Conservation (phyloP, 768 basidiomycete genomes). For the Tylopilus sp. region DNA sequence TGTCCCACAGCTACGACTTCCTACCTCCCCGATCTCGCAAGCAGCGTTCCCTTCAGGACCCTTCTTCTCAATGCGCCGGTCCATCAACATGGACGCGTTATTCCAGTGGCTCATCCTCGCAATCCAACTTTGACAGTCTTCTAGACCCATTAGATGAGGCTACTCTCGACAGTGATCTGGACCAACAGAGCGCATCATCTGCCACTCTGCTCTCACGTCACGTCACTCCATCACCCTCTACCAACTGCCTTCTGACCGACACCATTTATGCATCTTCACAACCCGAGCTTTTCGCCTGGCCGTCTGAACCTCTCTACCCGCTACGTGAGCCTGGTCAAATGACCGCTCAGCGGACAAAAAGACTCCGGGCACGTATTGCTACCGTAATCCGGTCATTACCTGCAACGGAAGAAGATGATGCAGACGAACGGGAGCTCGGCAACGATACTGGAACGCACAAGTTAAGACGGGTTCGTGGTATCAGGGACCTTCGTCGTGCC, state of each 20-base stretch:
- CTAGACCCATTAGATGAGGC: constrained; percentile 11
- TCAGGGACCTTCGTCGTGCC: constrained; percentile 23
- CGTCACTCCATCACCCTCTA: constrained; percentile 4
- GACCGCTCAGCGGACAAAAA: constrained; percentile 20
- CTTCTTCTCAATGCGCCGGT: constrained; percentile 1
- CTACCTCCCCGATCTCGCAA: constrained; percentile 6
- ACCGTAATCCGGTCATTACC: constrained; percentile 26
- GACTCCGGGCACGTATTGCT: constrained; percentile 28
- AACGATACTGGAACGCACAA: constrained; percentile 2
- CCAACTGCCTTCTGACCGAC: constrained; percentile 3
- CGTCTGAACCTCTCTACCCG: constrained; percentile 9
- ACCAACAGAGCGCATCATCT: constrained; percentile 20
- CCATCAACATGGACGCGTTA: constrained; percentile 6
- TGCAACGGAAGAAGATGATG: constrained; percentile 18
- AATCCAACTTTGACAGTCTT: background rate
- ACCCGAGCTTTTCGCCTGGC: background rate
- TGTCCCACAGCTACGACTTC: constrained; percentile 18
- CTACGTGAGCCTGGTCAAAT: constrained; percentile 25
- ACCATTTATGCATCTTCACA: constrained; percentile 8
- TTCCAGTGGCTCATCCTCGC: constrained; percentile 12
- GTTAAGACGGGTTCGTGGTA: constrained; percentile 23
- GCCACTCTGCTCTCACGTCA: constrained; percentile 19
- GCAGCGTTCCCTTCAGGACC: background rate
- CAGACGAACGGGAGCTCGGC: constrained; percentile 3
- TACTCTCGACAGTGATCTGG: constrained; percentile 16